Conservation (phyloP, 2,329 filamentous ascomycete species). For the Gaeumannomyces tritici region DNA sequence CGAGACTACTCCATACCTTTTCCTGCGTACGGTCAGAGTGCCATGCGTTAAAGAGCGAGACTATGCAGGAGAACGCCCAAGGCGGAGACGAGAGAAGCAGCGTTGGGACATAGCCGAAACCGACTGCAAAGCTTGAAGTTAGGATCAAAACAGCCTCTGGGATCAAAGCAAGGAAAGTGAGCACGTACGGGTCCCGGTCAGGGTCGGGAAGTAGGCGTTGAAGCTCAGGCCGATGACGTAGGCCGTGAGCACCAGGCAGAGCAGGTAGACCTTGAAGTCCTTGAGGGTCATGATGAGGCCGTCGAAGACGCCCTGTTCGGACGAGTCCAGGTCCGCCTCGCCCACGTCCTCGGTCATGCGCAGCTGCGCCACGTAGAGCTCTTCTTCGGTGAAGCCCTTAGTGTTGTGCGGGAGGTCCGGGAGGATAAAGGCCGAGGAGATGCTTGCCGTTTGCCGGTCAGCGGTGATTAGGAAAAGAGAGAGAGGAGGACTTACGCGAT, state of each 20-base stretch:
- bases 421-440: slow-evolving; percentile 33
- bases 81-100: slow-evolving; percentile 46
- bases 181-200: background rate
- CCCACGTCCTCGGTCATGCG: slow-evolving; percentile 47
- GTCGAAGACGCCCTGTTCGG: slow-evolving; percentile 36
- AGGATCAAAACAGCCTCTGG: too few species aligned
- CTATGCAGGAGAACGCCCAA: slow-evolving; percentile 45
- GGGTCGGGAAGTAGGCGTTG: slow-evolving; percentile 36
- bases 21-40: slow-evolving; percentile 45
- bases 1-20: slow-evolving; percentile 3
- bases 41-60: slow-evolving; percentile 42
- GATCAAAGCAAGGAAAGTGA: too few species aligned
- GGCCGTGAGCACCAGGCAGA: slow-evolving; percentile 39
- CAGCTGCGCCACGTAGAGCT: slow-evolving; percentile 41
- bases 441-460: background rate
- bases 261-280: slow-evolving; percentile 51
- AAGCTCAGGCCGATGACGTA: slow-evolving; percentile 48
- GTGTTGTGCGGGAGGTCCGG: slow-evolving; percentile 42
- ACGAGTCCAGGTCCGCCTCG: slow-evolving; percentile 39
- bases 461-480: background rate
- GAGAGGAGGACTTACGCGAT: slow-evolving; percentile 9
- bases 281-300: slow-evolving; percentile 47
- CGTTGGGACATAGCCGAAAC: slow-evolving; percentile 38
- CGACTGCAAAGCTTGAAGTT: slow-evolving; percentile 27
- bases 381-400: slow-evolving; percentile 46